These are phyloP conservation scores for Pholiota conissans DNA, from an alignment of 768 basidiomycete species.

Conservation along the genomic window DNA sequence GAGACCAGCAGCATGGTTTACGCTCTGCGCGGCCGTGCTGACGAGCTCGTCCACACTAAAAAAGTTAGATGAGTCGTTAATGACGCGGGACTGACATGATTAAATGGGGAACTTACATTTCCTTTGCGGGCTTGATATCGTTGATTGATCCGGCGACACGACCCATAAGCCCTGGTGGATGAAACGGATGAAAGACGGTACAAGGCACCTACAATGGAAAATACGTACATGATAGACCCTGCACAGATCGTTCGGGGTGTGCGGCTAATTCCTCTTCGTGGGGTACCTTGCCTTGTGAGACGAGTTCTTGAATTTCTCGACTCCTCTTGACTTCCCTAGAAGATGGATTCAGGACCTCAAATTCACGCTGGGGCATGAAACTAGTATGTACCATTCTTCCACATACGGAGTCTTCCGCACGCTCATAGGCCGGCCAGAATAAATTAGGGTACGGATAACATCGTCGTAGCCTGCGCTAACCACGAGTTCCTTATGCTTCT, in stretches of 20 bases:
- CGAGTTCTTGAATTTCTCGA: constrained; percentile 57
- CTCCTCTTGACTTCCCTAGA: constrained; percentile 62
- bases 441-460: constrained; percentile 67
- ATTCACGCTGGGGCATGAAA: not conserved
- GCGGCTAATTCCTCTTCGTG: constrained; percentile 70
- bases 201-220: not conserved
- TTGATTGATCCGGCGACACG: constrained; percentile 73
- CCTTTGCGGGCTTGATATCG: constrained; percentile 82
- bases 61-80: not conserved
- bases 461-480: constrained; percentile 77
- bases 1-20: constrained; percentile 44
- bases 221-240: constrained; percentile 58
- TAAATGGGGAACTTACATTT: constrained; percentile 54
- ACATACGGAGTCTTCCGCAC: constrained; percentile 84
- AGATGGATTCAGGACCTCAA: not conserved
- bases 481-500: constrained; percentile 67
- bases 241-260: constrained; percentile 65
- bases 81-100: constrained; percentile 9
- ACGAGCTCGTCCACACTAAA: constrained; percentile 86
- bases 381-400: constrained; percentile 55
- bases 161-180: constrained; percentile 68
- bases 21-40: constrained; percentile 58
- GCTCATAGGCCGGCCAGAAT: constrained; percentile 77
- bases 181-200: not conserved
- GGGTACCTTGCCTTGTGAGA: constrained; percentile 69